Percentiles rank a stretch among this genome's conserved stretches.
These are phyloP conservation scores for Fusarium gaditjirri DNA, from an alignment of 2,329 filamentous ascomycete genomes.

Conservation along the genomic window DNA sequence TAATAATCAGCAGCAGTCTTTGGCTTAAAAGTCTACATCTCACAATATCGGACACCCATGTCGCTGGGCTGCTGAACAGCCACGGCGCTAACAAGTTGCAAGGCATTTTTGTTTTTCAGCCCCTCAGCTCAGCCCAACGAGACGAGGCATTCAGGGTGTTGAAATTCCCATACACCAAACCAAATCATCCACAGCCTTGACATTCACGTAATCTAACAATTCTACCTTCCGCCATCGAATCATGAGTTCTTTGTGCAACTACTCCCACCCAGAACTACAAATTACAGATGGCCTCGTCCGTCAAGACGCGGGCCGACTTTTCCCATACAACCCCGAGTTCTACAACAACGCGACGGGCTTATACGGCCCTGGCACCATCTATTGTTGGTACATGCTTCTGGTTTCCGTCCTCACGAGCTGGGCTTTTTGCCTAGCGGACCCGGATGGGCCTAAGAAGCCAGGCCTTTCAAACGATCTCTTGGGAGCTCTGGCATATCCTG, in stretches of 20 bases:
- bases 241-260: conserved; percentile 22
- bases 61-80: background rate
- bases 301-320: background rate
- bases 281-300: background rate
- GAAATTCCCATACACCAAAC: background rate
- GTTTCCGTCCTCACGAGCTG: conserved; percentile 2
- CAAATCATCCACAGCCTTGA: background rate
- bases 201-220: too few species aligned
- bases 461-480: conserved; percentile 8
- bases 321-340: conserved; percentile 23
- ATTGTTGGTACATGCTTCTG: conserved; percentile 23
- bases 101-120: background rate
- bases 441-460: background rate
- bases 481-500: conserved; percentile 9
- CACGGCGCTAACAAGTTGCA: background rate
- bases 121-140: background rate
- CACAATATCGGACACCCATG: background rate
- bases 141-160: background rate
- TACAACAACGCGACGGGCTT: conserved; percentile 2
- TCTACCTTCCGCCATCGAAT: fast-evolving
- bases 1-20: background rate
- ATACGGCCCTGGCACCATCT: conserved; percentile 11
- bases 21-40: too few species aligned
- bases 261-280: conserved; percentile 12
- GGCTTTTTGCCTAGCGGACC: background rate